Evolutionary conservation across 257 asterid genomes (phyloP), one percentile per base, ranked within the genome.

Genomic region (Petrea volubilis): DNA sequence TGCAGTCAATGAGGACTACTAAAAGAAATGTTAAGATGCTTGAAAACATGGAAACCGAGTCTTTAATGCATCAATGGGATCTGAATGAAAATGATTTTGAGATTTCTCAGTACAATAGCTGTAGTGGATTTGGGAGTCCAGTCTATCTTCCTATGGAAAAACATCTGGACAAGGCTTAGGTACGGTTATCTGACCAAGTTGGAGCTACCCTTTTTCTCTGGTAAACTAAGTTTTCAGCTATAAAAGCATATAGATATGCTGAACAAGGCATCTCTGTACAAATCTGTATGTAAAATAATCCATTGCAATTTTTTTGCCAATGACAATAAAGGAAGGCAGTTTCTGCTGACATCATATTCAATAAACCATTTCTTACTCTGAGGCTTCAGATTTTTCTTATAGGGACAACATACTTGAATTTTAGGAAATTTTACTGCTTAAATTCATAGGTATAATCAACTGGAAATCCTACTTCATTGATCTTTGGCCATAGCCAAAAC

Each of bases 101-200:
- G 69, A 44, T 60, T 76, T 76, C 86, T 57, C 81, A 87, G 24
- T 28, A 40, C 28, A 56, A 34, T 60, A 59, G 53, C 67, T 77
- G 85, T 34, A 86, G 85, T 64, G 96, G 91, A 59, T 89, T 89
- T 79, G 93, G 96, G 60, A 89, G 96, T 75, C 93, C 93, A 15
- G 77, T 88, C 34, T 78, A 84, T 81, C 41, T 77, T 53, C 80
- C 85, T 36, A 73, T 77, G 33, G 82, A 79, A 76, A 82, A 78
- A 68, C 84, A 81, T 21, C 84, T 62, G 90, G 83, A 55, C 90
- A 84, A 60, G 83, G 86, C 56, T 2, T 86, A 41, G 90, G 92
- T 56, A 75, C 88, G 18, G 25, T 75, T 38, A 59, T 8, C 46
- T 0, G 46, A 40, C 46, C 46, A 40, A 11, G 38, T 33, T 33